Evolutionary conservation across 2,329 filamentous ascomycete species (phyloP), one percentile per base, ranked within the genome.

Genomic region (Xylariaceae sp.): DNA sequence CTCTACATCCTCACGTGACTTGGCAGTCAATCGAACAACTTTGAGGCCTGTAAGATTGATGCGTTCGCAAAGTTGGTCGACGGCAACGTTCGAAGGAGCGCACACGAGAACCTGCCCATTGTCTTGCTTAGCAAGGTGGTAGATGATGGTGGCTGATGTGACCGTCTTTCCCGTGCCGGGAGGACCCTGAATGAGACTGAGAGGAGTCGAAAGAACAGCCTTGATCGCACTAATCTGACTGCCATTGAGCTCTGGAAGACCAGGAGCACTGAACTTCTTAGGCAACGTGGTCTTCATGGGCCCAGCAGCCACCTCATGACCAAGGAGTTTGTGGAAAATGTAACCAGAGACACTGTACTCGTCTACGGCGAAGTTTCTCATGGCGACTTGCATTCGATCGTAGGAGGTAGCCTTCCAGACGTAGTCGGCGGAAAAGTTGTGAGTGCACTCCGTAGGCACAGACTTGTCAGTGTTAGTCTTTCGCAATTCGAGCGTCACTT

Each of bases 371-470:
- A 99, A 99, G 0, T 91, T 97, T 81, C 97, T 97, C 93, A 99
- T 97, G 57, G 94, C 95, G 66, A 92, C 86, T 74, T 99, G 94
- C 94, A 99, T 99, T 64, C 94, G 92, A 71, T 99, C 94, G 73
- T 99, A 99, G 0, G 93, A 97, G 0, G 95, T 99, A 11, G 95
- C 94, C 74, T 99, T 99, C 94, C 94, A 99, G 58, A 99, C 94
- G 71, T 99, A 99, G 74, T 99, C 94, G 66, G 93, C 94, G 13
- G 92, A 96, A 76, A 99, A 99, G 74, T 97, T 96, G 76, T 96
- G 91, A 0, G 93, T 96, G 74, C 93, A 94, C 70, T 99, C 93
- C 0, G 91, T 96, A 0, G 94, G 94, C 1, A 97, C 90, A 34
- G 89, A 90, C 75, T 97, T 97, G 77, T 97, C 92, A 72, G 96